Evolutionary conservation across 2,329 filamentous ascomycete genomes (phyloP).

Genomic region (Aspergillus glaucus): DNA sequence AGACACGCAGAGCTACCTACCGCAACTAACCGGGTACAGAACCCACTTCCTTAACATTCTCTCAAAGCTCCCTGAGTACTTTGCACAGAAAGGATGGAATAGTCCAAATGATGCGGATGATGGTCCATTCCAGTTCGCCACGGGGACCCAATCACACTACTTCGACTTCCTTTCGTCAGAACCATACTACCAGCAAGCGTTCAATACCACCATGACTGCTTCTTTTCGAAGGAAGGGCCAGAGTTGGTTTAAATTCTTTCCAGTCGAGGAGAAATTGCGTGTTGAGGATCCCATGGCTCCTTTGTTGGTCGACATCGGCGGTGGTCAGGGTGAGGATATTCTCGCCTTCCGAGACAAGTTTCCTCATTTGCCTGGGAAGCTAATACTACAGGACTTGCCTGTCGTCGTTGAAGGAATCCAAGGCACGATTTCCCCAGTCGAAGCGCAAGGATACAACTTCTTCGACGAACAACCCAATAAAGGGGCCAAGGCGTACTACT

Average conservation of each 20-base stretch:
- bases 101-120: conserved; percentile 7
- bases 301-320: conserved; percentile 19
- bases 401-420: conserved; percentile 9
- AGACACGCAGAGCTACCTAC: too few species aligned
- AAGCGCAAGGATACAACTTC: conserved; percentile 14
- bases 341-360: conserved; percentile 9
- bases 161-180: conserved; percentile 12
- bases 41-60: too few species aligned
- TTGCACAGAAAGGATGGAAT: conserved; percentile 10
- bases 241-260: conserved; percentile 4
- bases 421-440: conserved; percentile 2
- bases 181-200: conserved; percentile 9
- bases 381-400: conserved; percentile 16
- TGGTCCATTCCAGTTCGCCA: conserved; percentile 13
- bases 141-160: conserved; percentile 8
- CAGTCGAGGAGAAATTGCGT: not conserved
- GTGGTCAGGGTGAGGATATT: conserved; percentile 17
- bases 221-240: conserved; percentile 3
- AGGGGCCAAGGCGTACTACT: conserved; percentile 18
- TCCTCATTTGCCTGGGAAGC: conserved; percentile 7
- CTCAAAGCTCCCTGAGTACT: conserved; percentile 12
- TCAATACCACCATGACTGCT: conserved; percentile 15
- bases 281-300: conserved; percentile 5
- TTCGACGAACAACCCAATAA: conserved; percentile 17
- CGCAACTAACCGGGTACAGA: too few species aligned